Base-by-base conservation (phyloP, 1,284 basidiomycete species). In the Irpex lacteus region DNA sequence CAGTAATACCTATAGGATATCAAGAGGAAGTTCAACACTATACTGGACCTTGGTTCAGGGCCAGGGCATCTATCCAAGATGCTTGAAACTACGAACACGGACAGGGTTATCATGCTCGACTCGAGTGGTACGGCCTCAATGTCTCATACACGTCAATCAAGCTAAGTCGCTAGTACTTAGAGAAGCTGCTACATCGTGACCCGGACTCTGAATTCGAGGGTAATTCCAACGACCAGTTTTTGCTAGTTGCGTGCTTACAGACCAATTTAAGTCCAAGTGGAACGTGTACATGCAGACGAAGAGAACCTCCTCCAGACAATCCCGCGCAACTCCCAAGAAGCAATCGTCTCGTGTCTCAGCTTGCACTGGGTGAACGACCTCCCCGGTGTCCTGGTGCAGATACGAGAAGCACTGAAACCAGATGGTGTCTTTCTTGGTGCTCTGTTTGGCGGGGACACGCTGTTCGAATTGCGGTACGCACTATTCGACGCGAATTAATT, bases 291-390 rank as follows among this genome's bases (percentile, higher is more conserved):
- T 65, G 87, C 83, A 57, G 93, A 96, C 69, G 94, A 96, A 74
- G 94, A 96, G 75, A 79, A 82, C 50, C 76, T 95, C 0, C 80
- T 94, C 2, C 76, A 84, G 64, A 74, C 77, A 19, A 80, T 98
- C 32, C 81, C 83, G 11, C 85, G 81, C 4, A 86, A 92, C 65
- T 92, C 92, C 19, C 90, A 97, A 73, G 97, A 99, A 74, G 95
- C 94, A 49, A 87, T 99, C 55, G 89, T 98, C 37, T 96, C 94
- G 13, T 95, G 93, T 71, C 84, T 98, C 2, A 92, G 90, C 63
- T 81, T 99, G 61, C 98, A 99, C 72, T 99, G 98, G 98, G 89
- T 98, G 7, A 99, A 99, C 71, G 98, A 99, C 77, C 85, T 99
- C 11, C 97, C 96, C 65, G 95, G 95, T n/a, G 83, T 89, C 0